These are phyloP conservation scores for Neltuma alba DNA, from an alignment of 306 rosid species.

Conservation along the genomic window DNA sequence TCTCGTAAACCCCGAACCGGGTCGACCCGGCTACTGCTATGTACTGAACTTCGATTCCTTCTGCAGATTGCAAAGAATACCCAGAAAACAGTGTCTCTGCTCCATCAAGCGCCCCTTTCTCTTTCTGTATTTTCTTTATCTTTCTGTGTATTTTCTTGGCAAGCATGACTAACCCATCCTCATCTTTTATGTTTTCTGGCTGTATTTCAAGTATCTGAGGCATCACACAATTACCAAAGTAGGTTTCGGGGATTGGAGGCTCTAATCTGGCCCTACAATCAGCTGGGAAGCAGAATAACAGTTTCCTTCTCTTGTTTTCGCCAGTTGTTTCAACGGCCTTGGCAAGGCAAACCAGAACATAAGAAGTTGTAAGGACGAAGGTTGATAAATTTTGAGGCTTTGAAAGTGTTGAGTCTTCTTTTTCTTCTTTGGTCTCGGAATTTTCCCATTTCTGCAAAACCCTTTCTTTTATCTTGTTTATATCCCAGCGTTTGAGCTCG, in stretches of 20 bases:
- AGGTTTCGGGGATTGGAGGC: conserved; percentile 34
- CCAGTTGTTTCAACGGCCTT: conserved; percentile 30
- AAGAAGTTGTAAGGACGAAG: conserved; percentile 40
- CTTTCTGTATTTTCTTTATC: not conserved
- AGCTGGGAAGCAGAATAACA: not conserved
- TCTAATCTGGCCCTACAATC: conserved; percentile 33
- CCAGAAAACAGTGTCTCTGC: not conserved
- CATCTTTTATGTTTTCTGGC: not conserved
- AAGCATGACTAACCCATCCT: conserved; percentile 17
- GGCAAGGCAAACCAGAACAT: conserved; percentile 26
- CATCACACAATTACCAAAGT: conserved; percentile 38
- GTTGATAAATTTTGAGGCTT: not conserved
- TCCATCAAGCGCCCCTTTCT: not conserved
- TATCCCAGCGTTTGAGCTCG: conserved; percentile 13
- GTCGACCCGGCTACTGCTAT: conserved; percentile 45
- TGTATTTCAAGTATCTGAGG: not conserved
- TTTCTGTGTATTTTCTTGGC: not conserved
- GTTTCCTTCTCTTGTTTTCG: not conserved
- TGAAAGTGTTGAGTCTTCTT: not conserved
- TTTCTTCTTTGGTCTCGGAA: not conserved
- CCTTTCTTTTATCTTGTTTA: not conserved
- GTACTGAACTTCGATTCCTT: not conserved
- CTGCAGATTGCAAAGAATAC: not conserved
- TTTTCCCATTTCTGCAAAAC: not conserved
- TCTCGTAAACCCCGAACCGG: conserved; percentile 35